A percentile compares a stretch with the other conserved stretches of the same genome.
phyloP scores from a whole-genome alignment of 1,284 basidiomycete genomes.

The Phellinidium pouzarii region DNA sequence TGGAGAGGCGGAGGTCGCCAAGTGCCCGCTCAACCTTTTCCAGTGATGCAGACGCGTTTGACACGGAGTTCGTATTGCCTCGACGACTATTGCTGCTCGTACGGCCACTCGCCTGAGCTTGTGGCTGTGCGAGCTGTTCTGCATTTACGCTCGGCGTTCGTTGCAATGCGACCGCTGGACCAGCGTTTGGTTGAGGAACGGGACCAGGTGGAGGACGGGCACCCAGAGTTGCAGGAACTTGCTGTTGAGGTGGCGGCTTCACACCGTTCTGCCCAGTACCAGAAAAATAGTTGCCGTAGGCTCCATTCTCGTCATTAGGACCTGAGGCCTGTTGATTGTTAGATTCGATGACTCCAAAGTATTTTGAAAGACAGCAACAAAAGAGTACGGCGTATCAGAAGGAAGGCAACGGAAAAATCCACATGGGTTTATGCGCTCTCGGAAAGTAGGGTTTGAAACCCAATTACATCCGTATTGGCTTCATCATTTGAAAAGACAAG shows the following conservation, averaged over 20 bases:
- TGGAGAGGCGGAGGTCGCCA: conserved; percentile 61
- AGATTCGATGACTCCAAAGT: background rate
- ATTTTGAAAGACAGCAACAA: background rate
- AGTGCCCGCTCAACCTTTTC: conserved; percentile 75
- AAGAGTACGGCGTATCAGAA: conserved; percentile 34
- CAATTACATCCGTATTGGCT: conserved; percentile 46
- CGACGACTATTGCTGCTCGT: conserved; percentile 13
- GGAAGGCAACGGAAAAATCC: conserved; percentile 57
- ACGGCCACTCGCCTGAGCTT: conserved; percentile 9
- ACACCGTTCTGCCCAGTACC: conserved; percentile 7
- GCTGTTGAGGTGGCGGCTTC: conserved; percentile 9
- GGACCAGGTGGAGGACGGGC: conserved; percentile 21
- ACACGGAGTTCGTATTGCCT: conserved; percentile 39
- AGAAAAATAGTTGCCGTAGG: conserved; percentile 12
- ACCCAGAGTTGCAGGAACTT: conserved; percentile 24
- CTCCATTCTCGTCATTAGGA: conserved; percentile 24
- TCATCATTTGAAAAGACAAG: conserved; percentile 32
- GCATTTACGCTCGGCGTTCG: conserved; percentile 19
- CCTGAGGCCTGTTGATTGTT: conserved; percentile 28
- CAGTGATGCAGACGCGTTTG: conserved; percentile 65
- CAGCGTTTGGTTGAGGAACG: conserved; percentile 21
- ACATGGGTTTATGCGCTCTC: conserved; percentile 49
- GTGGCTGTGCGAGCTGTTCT: conserved; percentile 21
- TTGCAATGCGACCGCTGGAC: conserved; percentile 22
- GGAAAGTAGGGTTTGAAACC: conserved; percentile 33